Conservation (phyloP, 2,329 filamentous ascomycete genomes). For the Cryphonectria japonica region DNA sequence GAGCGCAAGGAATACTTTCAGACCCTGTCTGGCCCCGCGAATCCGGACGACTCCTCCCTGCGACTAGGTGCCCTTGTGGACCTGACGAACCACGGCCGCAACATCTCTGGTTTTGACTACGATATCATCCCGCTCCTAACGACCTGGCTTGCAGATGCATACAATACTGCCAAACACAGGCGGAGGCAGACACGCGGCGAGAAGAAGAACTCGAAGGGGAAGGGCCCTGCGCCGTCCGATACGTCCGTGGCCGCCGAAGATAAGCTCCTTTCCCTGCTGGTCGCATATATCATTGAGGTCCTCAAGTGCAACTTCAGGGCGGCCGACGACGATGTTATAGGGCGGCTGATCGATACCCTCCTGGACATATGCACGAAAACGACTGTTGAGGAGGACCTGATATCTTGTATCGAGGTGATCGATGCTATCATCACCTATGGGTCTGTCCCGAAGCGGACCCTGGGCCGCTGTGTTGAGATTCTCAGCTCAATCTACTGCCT, state of each 20-base stretch:
- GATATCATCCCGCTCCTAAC: conserved; percentile 66
- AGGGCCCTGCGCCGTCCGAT: conserved; percentile 33
- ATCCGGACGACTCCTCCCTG: conserved; percentile 66
- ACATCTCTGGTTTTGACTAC: conserved; percentile 69
- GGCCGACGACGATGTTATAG: conserved; percentile 64
- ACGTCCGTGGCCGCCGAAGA: conserved; percentile 57
- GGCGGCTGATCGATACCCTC: conserved; percentile 63
- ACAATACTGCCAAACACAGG: conserved; percentile 55
- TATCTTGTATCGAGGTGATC: conserved; percentile 68
- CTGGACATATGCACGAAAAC: conserved; percentile 72
- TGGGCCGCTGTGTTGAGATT: conserved; percentile 70
- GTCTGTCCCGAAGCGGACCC: conserved; percentile 64
- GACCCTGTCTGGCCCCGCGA: conserved; percentile 59
- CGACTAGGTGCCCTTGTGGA: conserved; percentile 67
- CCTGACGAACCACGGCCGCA: conserved; percentile 63
- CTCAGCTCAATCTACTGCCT: conserved; percentile 74
- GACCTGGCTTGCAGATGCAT: conserved; percentile 61
- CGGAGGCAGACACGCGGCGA: conserved; percentile 51
- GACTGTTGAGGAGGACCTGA: conserved; percentile 65
- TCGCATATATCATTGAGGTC: conserved; percentile 67
- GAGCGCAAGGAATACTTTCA: conserved; percentile 69
- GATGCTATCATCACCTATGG: conserved; percentile 74
- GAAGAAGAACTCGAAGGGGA: conserved; percentile 45
- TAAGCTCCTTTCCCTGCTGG: conserved; percentile 65
- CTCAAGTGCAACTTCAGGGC: conserved; percentile 78